A percentile compares a stretch with the other conserved stretches of the same genome.
phyloP scores from a whole-genome alignment of 371 early-diverging fungal species.

The Apophysomyces elegans region DNA sequence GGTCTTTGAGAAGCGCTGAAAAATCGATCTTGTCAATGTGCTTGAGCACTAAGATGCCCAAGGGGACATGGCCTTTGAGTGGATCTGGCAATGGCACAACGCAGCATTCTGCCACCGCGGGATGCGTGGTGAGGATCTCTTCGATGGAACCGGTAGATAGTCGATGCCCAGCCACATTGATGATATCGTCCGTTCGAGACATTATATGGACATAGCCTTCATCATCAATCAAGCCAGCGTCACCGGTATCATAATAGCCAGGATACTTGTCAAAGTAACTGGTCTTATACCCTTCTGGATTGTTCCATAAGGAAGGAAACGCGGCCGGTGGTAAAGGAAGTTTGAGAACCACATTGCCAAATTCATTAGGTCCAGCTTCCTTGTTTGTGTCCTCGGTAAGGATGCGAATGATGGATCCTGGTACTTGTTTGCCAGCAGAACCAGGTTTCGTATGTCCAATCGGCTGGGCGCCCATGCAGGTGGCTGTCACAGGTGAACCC shows the following conservation, averaged over 20 bases:
- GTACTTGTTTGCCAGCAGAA: constrained; percentile 77
- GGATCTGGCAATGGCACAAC: constrained; percentile 70
- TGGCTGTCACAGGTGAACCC: constrained; percentile 72
- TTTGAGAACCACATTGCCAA: constrained; percentile 81
- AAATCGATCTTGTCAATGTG: constrained; percentile 26
- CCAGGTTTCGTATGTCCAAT: constrained; percentile 46
- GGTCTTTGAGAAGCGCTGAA: constrained; percentile 44
- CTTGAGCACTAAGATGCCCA: constrained; percentile 64
- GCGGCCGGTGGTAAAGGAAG: constrained; percentile 83
- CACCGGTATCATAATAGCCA: constrained; percentile 88
- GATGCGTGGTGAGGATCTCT: constrained; percentile 74
- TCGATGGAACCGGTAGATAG: constrained; percentile 93
- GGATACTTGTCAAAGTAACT: constrained; percentile 81
- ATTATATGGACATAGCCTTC: constrained; percentile 80
- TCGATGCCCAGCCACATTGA: constrained; percentile 95
- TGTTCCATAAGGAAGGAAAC: constrained; percentile 76
- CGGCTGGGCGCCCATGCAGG: constrained; percentile 60
- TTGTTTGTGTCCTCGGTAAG: constrained; percentile 57
- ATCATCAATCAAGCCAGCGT: constrained; percentile 79
- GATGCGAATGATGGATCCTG: constrained; percentile 75
- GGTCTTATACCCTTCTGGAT: constrained; percentile 73
- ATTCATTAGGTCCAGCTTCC: constrained; percentile 56
- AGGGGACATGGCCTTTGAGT: constrained; percentile 73
- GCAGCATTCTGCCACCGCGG: constrained; percentile 78
- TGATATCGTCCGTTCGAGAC: constrained; percentile 92